Evolutionary conservation across 768 basidiomycete genomes (phyloP), one percentile per base, ranked within the genome.

Genomic region (Russula dissimulans): DNA sequence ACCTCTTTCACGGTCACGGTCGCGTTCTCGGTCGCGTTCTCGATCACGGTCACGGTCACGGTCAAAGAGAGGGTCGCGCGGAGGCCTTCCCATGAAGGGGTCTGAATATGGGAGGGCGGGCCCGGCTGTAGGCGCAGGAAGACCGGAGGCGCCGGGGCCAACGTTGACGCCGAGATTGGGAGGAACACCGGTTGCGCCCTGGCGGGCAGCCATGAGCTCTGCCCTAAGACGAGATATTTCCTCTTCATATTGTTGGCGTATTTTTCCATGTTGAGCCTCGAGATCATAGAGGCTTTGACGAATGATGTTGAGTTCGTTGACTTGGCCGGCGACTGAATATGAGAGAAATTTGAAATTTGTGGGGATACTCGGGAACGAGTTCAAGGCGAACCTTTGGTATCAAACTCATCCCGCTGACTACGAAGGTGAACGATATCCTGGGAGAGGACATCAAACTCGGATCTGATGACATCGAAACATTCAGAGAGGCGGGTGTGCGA

Each of bases 261-360:
- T 84, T 77, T 94, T 91, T 63, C 79, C 80, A 66, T 98, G 93
- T 62, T 89, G 87, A 0, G 84, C 76, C 71, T 99, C 95, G 57
- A 99, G 85, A 65, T 97, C 93, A 69, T 94, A 95, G 11, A 97
- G 78, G 2, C 89, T 84, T 68, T 92, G 87, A 39, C 93, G 83
- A 68, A 99, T 93, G 69, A 87, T 84, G 66, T 87, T 89, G 56
- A 97, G 77, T 70, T 98, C 95, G 70, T 85, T 88, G 63, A 97
- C 85, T 73, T 98, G 95, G 31, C 78, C 78, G 5, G 81, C 79
- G 51, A 91, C 91, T 91, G 70, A 1, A 26, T 39, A 50, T 26
- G 36, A 48, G 15, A 36, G 47, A 34, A 6, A 12, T 6, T 41
- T 53, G 59, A 29, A 57, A 52, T 31, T 52, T 10, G 32, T 54